Conservation (phyloP, 2,329 filamentous ascomycete species). For the Penicillium sp. region DNA sequence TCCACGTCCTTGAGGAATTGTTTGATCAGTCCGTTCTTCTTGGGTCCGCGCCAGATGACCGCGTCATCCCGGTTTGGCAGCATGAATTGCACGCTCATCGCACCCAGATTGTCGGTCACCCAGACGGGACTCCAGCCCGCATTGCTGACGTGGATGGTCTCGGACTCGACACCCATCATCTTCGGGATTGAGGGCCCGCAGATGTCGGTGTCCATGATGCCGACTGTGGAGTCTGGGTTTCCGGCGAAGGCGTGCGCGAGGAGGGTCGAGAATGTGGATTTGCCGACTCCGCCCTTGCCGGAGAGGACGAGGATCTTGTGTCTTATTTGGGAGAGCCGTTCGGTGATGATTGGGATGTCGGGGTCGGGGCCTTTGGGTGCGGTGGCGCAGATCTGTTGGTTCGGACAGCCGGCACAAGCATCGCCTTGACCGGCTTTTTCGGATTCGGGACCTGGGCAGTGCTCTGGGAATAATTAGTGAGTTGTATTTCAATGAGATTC, state of each 20-base stretch:
- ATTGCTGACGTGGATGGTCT: constrained; percentile 87
- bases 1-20: constrained; percentile 97
- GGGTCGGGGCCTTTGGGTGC: constrained; percentile 94
- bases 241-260: constrained; percentile 84
- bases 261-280: constrained; percentile 87
- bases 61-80: constrained; percentile 89
- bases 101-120: constrained; percentile 87
- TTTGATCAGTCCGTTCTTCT: constrained; percentile 98
- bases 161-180: constrained; percentile 95
- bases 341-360: constrained; percentile 82
- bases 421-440: constrained; percentile 61
- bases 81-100: constrained; percentile 99
- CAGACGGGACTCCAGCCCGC: constrained; percentile 93
- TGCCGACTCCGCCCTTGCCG: constrained; percentile 94
- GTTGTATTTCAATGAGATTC: background rate
- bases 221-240: constrained; percentile 73
- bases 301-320: constrained; percentile 92
- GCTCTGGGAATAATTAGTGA: constrained; percentile 52
- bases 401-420: constrained; percentile 90
- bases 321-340: constrained; percentile 72
- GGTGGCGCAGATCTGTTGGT: constrained; percentile 90
- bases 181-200: constrained; percentile 95
- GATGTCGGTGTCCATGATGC: constrained; percentile 97
- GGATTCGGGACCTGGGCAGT: constrained; percentile 77
- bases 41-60: constrained; percentile 94